Conservation (phyloP, 768 basidiomycete genomes). For the Kwoniella mangroviensis region DNA sequence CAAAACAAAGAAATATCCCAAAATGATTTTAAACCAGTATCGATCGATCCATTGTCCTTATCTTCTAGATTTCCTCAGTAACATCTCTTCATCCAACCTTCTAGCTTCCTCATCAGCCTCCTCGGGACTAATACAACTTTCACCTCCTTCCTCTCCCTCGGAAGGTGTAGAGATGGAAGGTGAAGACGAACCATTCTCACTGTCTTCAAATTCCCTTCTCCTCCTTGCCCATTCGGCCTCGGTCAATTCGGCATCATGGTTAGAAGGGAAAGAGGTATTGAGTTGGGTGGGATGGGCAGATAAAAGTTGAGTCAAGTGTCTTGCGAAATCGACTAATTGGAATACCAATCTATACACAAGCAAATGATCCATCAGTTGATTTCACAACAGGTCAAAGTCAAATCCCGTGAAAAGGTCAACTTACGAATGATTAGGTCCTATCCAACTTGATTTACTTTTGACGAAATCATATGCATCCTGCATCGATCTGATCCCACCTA, state of each 20-base stretch:
- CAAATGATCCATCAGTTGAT: not conserved
- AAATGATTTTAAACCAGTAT: constrained; percentile 23
- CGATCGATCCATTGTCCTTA: not conserved
- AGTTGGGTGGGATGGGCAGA: constrained; percentile 24
- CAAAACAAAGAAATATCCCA: not conserved
- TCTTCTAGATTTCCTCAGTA: constrained; percentile 17
- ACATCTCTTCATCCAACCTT: constrained; percentile 42
- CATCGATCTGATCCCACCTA: constrained; percentile 50
- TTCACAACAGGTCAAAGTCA: not conserved
- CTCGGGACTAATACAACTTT: constrained; percentile 26
- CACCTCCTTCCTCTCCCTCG: not conserved
- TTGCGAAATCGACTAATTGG: constrained; percentile 55
- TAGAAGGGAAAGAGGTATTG: constrained; percentile 37
- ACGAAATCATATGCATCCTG: constrained; percentile 57
- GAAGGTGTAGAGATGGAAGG: not conserved
- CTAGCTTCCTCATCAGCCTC: constrained; percentile 42
- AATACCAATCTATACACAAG: constrained; percentile 50
- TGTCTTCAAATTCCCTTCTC: constrained; percentile 39
- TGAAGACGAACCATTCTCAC: constrained; percentile 12
- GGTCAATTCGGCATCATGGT: constrained; percentile 25
- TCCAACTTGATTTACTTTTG: constrained; percentile 46
- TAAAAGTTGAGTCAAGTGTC: constrained; percentile 44
- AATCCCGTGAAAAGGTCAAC: constrained; percentile 19
- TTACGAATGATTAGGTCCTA: constrained; percentile 57
- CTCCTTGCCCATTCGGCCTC: constrained; percentile 51